Percentiles rank a stretch among this genome's conserved stretches.
Conservation (phyloP, 2,329 filamentous ascomycete species). For the Pyrenophora graminea region DNA sequence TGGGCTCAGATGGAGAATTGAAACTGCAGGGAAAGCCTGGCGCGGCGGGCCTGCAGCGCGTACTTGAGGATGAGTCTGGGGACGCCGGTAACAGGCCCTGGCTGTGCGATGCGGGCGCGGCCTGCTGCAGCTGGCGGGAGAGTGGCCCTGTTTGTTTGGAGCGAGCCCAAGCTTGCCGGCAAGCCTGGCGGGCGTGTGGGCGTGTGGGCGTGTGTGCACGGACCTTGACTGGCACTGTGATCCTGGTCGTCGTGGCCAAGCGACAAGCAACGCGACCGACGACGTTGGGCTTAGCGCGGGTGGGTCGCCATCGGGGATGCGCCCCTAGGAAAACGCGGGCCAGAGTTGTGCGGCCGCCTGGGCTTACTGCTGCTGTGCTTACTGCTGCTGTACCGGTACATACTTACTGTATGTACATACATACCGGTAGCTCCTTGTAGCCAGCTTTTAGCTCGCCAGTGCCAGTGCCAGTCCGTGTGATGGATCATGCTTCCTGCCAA, state of each 20-base stretch:
- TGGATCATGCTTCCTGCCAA: neutral
- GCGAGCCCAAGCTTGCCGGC: slow-evolving; percentile 31
- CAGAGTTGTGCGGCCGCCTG: slow-evolving; percentile 37
- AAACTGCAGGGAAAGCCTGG: slow-evolving; percentile 41
- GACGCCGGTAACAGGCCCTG: slow-evolving; percentile 36
- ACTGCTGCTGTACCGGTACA: too few relatives aligned
- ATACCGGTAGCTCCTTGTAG: too few relatives aligned
- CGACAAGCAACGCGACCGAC: slow-evolving; percentile 19
- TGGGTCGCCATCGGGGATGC: slow-evolving; percentile 39
- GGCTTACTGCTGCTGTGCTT: neutral
- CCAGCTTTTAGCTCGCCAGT: slow-evolving; percentile 15
- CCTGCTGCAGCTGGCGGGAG: slow-evolving; percentile 41
- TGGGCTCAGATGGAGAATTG: slow-evolving; percentile 25
- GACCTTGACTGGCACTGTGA: slow-evolving; percentile 3
- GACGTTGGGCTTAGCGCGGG: slow-evolving; percentile 39
- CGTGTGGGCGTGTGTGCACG: slow-evolving; percentile 28
- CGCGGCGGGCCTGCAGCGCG: slow-evolving; percentile 39
- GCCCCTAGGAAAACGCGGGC: slow-evolving; percentile 32
- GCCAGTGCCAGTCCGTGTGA: neutral
- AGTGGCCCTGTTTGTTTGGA: slow-evolving; percentile 39
- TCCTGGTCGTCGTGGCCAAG: slow-evolving; percentile 35
- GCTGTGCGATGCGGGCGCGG: slow-evolving; percentile 43
- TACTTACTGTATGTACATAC: too few relatives aligned
- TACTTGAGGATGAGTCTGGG: slow-evolving; percentile 43
- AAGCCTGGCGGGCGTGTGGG: slow-evolving; percentile 32